Percentiles rank a stretch among this genome's conserved stretches.
Conservation (phyloP, 345 rosid genomes). For the Gossypium rotundifolium region DNA sequence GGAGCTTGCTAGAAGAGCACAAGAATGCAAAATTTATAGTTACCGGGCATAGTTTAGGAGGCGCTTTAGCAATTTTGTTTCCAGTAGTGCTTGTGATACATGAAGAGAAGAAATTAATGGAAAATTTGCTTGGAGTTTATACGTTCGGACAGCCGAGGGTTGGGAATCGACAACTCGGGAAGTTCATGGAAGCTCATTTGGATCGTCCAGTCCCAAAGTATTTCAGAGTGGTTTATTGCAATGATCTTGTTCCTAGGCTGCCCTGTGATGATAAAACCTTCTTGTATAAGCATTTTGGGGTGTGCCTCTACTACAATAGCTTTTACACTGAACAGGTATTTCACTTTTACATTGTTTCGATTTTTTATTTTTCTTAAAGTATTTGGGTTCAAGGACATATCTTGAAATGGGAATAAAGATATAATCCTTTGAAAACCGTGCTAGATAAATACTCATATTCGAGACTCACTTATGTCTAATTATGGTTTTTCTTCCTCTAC, state of each 20-base stretch:
- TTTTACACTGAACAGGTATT: slow-evolving; percentile 57
- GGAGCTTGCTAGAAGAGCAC: slow-evolving; percentile 54
- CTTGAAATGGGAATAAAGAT: too few relatives aligned
- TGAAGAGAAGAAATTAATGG: slow-evolving; percentile 50
- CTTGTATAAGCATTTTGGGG: slow-evolving; percentile 74
- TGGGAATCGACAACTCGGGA: slow-evolving; percentile 47
- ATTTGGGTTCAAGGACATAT: too few relatives aligned
- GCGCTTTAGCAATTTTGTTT: slow-evolving; percentile 73
- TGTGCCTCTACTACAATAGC: slow-evolving; percentile 71
- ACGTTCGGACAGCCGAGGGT: slow-evolving; percentile 90
- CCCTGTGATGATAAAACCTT: slow-evolving; percentile 78
- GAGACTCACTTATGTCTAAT: too few relatives aligned
- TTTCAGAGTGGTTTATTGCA: slow-evolving; percentile 74
- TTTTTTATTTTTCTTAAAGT: not conserved
- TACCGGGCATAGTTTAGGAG: slow-evolving; percentile 89
- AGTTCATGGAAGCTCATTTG: slow-evolving; percentile 58
- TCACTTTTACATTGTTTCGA: not conserved
- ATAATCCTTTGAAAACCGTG: too few relatives aligned
- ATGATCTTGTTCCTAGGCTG: slow-evolving; percentile 76
- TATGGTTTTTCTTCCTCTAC: too few relatives aligned
- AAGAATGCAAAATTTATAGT: slow-evolving; percentile 58
- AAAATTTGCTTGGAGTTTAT: slow-evolving; percentile 53
- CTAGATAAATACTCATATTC: too few relatives aligned
- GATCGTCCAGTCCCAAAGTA: slow-evolving; percentile 43
- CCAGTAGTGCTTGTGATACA: slow-evolving; percentile 57